Evolutionary conservation across 2,329 filamentous ascomycete species (phyloP), one percentile per base, ranked within the genome.

Genomic region (Ophiocordyceps camponoti-rufipedis): DNA sequence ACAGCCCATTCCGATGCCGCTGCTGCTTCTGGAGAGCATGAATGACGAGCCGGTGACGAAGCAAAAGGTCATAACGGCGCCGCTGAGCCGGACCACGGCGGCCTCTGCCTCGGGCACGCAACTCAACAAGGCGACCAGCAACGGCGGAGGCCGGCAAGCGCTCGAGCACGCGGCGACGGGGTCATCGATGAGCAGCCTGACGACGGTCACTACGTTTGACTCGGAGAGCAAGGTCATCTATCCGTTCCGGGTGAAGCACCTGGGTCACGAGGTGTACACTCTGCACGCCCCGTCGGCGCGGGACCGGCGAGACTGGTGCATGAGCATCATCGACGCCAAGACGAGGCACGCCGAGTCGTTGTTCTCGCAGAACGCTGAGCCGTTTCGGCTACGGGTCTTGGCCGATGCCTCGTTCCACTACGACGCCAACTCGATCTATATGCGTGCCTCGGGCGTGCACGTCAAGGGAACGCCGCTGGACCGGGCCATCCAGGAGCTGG

Each of bases 221-320:
- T 75, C 72, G 42, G 85, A 94, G 51, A 80, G 85, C 57, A 85
- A 81, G 59, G 83, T 91, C 42, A 65, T 98, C 54, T 98, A 88
- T 58, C 91, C 93, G 0, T 98, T 98, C 75, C 80, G 80, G 52
- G 78, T 98, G 58, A 95, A 95, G 65, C 91, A 98, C 64, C 74
- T 98, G 18, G 91, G 93, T 12, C 85, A 94, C 43, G 88, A 94
- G 53, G 80, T 85, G 0, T 96, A 95, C 60, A 94, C 84, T 0
- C 68, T 98, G 2, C 96, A 93, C 59, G 88, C 89, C 0, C 75
- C 81, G 6, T 82, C 78, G 2, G 75, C 80, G 2, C 74, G 81
- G 49, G 82, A 80, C 54, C 75, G 91, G 47, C 71, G 78, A 49
- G 85, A 94, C 43, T 98, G 93, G 93, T 94, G 86, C 56, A 78